Evolutionary conservation across 768 basidiomycete species (phyloP), one percentile per base, ranked within the genome.

Genomic region (Collybia sp.): DNA sequence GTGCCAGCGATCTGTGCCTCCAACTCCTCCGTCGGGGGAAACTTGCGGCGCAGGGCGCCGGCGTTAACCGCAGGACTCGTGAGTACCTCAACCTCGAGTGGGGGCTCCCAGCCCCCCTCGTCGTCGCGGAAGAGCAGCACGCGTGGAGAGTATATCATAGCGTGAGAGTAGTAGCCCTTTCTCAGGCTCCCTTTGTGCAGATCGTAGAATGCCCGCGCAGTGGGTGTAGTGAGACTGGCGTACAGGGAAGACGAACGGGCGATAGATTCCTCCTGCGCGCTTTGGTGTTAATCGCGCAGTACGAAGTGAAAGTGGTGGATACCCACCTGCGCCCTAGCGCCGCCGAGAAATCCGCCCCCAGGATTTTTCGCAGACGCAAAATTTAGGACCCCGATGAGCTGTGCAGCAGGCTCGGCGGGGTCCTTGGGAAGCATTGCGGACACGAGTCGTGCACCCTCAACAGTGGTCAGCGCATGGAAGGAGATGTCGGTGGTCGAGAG

Each of bases 1-100:
- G 64, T 62, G 6, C 50, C 52, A 50, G 73, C 71, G 55, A 89
- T 85, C 47, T 62, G 54, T 40, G 55, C 56, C 54, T 67, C 59
- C 32, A 57, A 56, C 16, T 51, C 61, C 12, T 51, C 36, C n/a
- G 38, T 47, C 42, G 52, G 42, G 17, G 55, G n/a, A 11, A 54
- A 61, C 49, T 62, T 63, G 18, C 69, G 63, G 16, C 72, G 60
- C 17, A 71, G 66, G 25, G 25, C 25, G 0, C 70, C 71, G n/a
- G 87, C 86, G 49, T 91, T 88, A 6, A 90, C 88, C 0, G 88
- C 88, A 2, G 88, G 75, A 46, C 82, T 79, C 5, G 85, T 88
- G 44, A 89, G 58, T 12, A 90, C 71, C 50, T 88, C 83, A 15
- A 82, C 71, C 40, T 75, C 67, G 48, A 80, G 65, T 4, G 87